Evolutionary conservation across 108 stramenopile species (phyloP).

Genomic region (Nitzschia sp.): DNA sequence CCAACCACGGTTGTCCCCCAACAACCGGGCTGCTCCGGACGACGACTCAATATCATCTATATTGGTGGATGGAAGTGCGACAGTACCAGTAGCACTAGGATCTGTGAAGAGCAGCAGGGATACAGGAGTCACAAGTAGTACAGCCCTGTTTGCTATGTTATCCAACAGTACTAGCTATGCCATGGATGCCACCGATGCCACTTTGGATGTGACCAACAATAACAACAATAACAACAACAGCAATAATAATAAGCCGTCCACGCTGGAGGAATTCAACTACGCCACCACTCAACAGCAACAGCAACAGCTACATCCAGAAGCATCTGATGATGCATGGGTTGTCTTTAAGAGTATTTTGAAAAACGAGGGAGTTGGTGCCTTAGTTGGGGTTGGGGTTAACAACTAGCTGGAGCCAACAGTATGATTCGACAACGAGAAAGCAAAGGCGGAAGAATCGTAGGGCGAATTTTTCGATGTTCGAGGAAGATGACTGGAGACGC

Average conservation of each 20-base stretch:
- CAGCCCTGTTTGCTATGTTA: not conserved
- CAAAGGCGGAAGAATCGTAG: conserved; percentile 28
- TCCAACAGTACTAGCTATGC: not conserved
- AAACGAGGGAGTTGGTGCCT: conserved; percentile 39
- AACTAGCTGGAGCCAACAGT: conserved; percentile 1
- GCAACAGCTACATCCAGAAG: not conserved
- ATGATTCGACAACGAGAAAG: not conserved
- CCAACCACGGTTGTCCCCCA: not conserved
- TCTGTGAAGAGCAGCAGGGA: too few species aligned
- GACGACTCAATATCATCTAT: too few species aligned
- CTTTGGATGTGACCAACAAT: not conserved
- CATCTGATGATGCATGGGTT: not conserved
- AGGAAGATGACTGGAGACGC: not conserved
- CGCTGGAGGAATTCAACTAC: not conserved
- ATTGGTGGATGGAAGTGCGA: too few species aligned
- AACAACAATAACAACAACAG: not conserved
- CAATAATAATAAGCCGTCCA: too few species aligned
- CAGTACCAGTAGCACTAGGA: not conserved
- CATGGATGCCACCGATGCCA: not conserved
- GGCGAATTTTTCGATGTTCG: conserved; percentile 2
- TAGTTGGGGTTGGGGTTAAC: conserved; percentile 55
- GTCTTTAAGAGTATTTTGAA: conserved; percentile 21
- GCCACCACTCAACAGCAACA: not conserved
- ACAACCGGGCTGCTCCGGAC: not conserved
- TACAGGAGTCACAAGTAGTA: too few species aligned